A percentile compares a stretch with the other conserved stretches of the same genome.
phyloP scores from a whole-genome alignment of 2,329 filamentous ascomycete species.

The Karstenula rhodostoma region DNA sequence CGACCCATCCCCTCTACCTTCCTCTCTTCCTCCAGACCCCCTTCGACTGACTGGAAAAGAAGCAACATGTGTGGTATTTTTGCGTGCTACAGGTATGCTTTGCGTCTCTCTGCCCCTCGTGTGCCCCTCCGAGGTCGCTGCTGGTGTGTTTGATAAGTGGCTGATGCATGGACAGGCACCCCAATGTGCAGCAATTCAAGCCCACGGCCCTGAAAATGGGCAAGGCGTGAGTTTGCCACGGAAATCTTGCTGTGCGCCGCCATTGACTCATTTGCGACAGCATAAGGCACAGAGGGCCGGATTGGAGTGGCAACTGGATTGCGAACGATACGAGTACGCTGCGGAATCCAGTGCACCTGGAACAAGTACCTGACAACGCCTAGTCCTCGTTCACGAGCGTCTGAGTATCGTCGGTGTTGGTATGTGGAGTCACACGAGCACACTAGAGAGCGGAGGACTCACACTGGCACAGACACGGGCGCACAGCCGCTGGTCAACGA shows the following conservation, averaged over 20 bases:
- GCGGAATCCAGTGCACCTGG: conserved; percentile 3
- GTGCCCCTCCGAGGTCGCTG: conserved; percentile 24
- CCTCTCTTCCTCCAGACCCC: conserved; percentile 10
- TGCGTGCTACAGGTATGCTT: conserved; percentile 80
- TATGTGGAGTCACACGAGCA: conserved; percentile 58
- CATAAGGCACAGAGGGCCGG: conserved; percentile 93
- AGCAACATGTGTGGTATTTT: conserved; percentile 94
- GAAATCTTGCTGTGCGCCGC: conserved; percentile 10
- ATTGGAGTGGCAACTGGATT: conserved; percentile 97
- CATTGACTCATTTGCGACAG: conserved; percentile 60
- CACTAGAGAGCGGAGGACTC: conserved; percentile 24
- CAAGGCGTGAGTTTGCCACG: conserved; percentile 76
- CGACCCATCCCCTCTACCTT: conserved; percentile 11
- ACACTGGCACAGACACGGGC: conserved; percentile 74
- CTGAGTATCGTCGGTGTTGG: conserved; percentile 97
- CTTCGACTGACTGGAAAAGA: conserved; percentile 15
- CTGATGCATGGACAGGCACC: conserved; percentile 66
- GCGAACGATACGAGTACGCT: conserved; percentile 85
- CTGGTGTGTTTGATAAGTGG: conserved; percentile 28
- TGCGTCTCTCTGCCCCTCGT: conserved; percentile 29
- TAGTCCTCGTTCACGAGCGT: conserved; percentile 91
- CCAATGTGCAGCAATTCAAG: conserved; percentile 96
- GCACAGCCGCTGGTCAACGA: conserved; percentile 95
- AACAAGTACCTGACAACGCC: conserved; percentile 29
- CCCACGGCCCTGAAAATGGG: conserved; percentile 90